These are phyloP conservation scores for Dictyostelium discoideum DNA, from an alignment of 78 protist species.

Conservation along the genomic window dicty_2.7 NC_007091.3:1461001-1461500, in stretches of 20 bases:
- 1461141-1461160: constrained; percentile 95
- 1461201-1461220: constrained; percentile 87
- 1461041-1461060: constrained; percentile 72
- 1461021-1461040: neutral
- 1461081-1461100: constrained; percentile 84
- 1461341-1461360: neutral
- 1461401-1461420: neutral
- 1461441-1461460: neutral
- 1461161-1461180: constrained; percentile 94
- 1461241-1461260: constrained; percentile 14
- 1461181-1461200: constrained; percentile 95
- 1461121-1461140: constrained; percentile 94
- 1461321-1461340: neutral
- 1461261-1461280: constrained; percentile 68
- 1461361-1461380: neutral
- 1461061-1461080: constrained; percentile 92
- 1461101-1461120: constrained; percentile 91
- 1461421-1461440: neutral
- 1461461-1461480: neutral
- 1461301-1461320: constrained; percentile 53
- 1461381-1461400: neutral
- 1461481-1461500: neutral
- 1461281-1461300: constrained; percentile 36
- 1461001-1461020: too few relatives aligned
- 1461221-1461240: constrained; percentile 92